These are phyloP conservation scores for Alternaria solani DNA, from an alignment of 2,329 filamentous ascomycete genomes.

Conservation along the genomic window DNA sequence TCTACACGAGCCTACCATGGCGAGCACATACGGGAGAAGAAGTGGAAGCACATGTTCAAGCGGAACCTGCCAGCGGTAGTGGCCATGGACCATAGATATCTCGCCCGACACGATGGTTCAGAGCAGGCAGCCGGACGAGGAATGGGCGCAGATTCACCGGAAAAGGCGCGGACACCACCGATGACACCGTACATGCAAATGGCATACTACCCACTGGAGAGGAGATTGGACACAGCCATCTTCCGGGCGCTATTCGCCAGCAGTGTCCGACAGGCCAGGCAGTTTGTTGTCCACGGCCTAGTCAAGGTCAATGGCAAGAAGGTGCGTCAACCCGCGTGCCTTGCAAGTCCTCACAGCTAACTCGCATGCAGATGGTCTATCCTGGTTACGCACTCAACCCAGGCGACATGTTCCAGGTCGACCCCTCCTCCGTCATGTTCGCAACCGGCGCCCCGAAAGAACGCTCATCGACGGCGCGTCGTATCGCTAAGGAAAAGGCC, in stretches of 20 bases:
- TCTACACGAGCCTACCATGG: slow-evolving; percentile 88
- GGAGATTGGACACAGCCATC: slow-evolving; percentile 91
- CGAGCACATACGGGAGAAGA: slow-evolving; percentile 89
- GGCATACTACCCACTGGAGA: slow-evolving; percentile 90
- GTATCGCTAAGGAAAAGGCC: slow-evolving; percentile 39
- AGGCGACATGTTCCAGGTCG: slow-evolving; percentile 97
- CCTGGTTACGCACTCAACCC: slow-evolving; percentile 95
- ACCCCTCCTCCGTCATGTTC: slow-evolving; percentile 85
- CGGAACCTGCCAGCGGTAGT: slow-evolving; percentile 81
- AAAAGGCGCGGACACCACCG: slow-evolving; percentile 33
- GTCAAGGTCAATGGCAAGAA: slow-evolving; percentile 97
- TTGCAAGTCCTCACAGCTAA: not conserved
- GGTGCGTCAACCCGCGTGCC: slow-evolving; percentile 58
- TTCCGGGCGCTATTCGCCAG: slow-evolving; percentile 94
- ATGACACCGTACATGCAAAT: slow-evolving; percentile 94
- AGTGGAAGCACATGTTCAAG: slow-evolving; percentile 94
- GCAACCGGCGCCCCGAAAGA: slow-evolving; percentile 80
- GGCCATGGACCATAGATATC: slow-evolving; percentile 81
- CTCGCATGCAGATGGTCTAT: slow-evolving; percentile 75
- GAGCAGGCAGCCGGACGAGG: slow-evolving; percentile 85
- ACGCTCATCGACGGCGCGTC: slow-evolving; percentile 40
- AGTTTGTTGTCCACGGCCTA: slow-evolving; percentile 90
- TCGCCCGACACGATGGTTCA: slow-evolving; percentile 83
- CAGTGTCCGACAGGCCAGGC: slow-evolving; percentile 88
- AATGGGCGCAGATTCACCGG: slow-evolving; percentile 64